Base-by-base conservation (phyloP, 768 basidiomycete genomes). In the Pholiota microspora region DNA sequence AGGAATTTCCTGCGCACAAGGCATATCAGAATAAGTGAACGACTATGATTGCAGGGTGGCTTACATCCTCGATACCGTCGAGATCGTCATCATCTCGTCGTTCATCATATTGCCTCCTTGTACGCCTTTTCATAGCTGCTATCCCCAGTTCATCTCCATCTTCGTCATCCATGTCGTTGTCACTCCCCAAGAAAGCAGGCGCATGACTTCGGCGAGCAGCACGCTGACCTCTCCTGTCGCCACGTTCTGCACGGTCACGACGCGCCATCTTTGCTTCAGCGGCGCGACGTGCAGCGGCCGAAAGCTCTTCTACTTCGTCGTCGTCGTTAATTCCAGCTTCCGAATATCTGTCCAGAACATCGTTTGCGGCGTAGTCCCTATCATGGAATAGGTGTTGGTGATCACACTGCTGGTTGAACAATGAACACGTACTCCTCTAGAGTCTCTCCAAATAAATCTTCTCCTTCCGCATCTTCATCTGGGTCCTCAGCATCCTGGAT, bases 101-200 rank as follows among this genome's bases (percentile, higher is more conserved):
- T 72, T 99, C 97, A 65, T 99, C 97, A 58, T 98, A 98, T 63
- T 94, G 89, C 63, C 91, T 81, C 64, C 97, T 82, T 4, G 92
- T 88, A 35, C 96, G 83, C 40, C 82, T 77, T 57, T 87, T 90
- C 80, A 94, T 89, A 35, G 83, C 86, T 13, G 80, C 77, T 16
- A 89, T 55, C 72, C 82, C 72, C 73, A 84, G 59, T 72, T 83
- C 89, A 53, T 82, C 81, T 45, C 83, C 89, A 51, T 86, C 88
- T 32, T 84, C 88, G 45, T 88, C 89, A 36, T 88, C 89, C 70
- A 82, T 76, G 56, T 90, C 90, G 56, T 92, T 90, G 54, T 92
- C 90, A 54, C 83, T 89, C 46, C 88, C 87, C 49, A 99, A 69
- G 69, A 98, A 98, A 7, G 86, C 86, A 10, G 94, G 97, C 51